A percentile compares a stretch with the other conserved stretches of the same genome.
These are phyloP conservation scores for Bjerkandera adusta DNA, from an alignment of 1,284 basidiomycete genomes.

Conservation along the genomic window DNA sequence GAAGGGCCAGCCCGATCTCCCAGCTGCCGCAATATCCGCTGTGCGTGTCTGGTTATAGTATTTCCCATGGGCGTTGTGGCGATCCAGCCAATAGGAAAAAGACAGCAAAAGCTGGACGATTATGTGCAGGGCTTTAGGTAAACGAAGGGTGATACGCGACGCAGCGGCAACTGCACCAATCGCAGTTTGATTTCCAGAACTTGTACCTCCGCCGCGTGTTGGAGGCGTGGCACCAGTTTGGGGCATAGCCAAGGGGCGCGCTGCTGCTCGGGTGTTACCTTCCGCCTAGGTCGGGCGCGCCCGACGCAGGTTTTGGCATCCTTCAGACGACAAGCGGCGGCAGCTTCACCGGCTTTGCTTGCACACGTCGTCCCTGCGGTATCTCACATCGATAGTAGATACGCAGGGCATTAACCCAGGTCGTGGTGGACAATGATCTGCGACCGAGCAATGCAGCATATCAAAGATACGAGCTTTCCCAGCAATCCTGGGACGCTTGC, in stretches of 20 bases:
- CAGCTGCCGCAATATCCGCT: slow-evolving; percentile 12
- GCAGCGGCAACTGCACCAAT: slow-evolving; percentile 9
- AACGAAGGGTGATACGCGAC: slow-evolving; percentile 15
- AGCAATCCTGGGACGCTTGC: too few species aligned
- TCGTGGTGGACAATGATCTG: slow-evolving; percentile 5
- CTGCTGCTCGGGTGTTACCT: not conserved
- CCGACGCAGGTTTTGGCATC: not conserved
- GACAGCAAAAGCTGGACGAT: slow-evolving; percentile 4
- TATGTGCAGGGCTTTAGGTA: slow-evolving; percentile 13
- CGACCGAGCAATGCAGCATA: not conserved
- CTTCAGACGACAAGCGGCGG: not conserved
- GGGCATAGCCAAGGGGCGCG: slow-evolving; percentile 7
- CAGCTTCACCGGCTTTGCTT: too few species aligned
- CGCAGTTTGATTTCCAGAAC: slow-evolving; percentile 15
- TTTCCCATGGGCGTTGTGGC: slow-evolving; percentile 10
- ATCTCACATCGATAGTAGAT: slow-evolving; percentile 1
- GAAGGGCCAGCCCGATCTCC: slow-evolving; percentile 6
- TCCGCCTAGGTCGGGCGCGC: not conserved
- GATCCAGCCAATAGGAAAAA: slow-evolving; percentile 7
- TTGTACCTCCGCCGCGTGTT: slow-evolving; percentile 13
- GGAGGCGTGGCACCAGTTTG: slow-evolving; percentile 14
- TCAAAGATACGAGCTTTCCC: slow-evolving; percentile 2
- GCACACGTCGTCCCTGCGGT: too few species aligned
- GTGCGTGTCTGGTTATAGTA: slow-evolving; percentile 10
- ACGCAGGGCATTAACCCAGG: slow-evolving; percentile 3